Percentiles rank a stretch among this genome's conserved stretches.
Conservation (phyloP, 1,284 basidiomycete genomes). For the Leucoagaricus sp. region DNA sequence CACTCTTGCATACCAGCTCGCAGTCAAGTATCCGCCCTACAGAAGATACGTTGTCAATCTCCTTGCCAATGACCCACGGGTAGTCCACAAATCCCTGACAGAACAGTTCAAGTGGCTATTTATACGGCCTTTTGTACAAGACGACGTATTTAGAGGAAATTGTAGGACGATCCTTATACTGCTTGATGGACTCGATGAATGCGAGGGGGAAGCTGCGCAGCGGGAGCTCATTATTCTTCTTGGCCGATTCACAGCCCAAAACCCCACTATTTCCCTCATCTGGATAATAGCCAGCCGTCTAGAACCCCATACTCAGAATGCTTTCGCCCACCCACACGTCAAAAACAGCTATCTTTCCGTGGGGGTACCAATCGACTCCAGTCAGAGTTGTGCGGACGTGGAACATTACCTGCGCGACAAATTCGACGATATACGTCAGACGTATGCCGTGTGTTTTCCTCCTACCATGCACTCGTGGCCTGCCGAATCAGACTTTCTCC, state of each 20-base stretch:
- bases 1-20: slow-evolving; percentile 1
- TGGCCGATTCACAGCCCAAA: background rate
- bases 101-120: background rate
- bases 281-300: slow-evolving; percentile 9
- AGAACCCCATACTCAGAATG: background rate
- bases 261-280: background rate
- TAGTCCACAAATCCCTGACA: background rate
- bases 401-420: background rate
- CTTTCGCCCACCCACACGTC: background rate
- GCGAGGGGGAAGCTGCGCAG: background rate
- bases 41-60: background rate
- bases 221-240: background rate
- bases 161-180: background rate
- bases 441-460: background rate
- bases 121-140: background rate
- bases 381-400: background rate
- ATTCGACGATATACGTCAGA: background rate
- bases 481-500: background rate
- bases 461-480: background rate
- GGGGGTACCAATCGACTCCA: background rate
- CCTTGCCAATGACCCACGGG: background rate
- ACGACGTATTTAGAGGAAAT: background rate
- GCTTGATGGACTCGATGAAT: slow-evolving; percentile 10
- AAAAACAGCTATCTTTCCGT: background rate
- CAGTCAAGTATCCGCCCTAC: background rate